Evolutionary conservation across 1,284 basidiomycete species (phyloP), one percentile per base, ranked within the genome.

Genomic region (Pseudozyma hubeiensis): DNA sequence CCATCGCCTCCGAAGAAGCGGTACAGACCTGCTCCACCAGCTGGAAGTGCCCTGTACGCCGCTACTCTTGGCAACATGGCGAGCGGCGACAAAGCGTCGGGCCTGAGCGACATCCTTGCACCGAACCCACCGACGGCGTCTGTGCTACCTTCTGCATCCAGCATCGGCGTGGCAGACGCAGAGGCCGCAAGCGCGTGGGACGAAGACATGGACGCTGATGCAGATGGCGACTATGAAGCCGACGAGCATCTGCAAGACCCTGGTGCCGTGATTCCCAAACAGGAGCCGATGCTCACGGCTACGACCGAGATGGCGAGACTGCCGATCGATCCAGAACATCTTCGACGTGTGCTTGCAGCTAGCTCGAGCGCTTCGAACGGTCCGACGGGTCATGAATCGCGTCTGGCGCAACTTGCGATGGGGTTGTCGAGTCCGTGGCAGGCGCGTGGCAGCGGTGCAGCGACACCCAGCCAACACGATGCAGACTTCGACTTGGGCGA

Each of bases 211-310:
- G 57, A 75, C 46, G 54, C 49, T 5, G 61, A 62, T 39, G 55
- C 54, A 5, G 71, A 77, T 45, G 70, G 63, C 30, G 63, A 75
- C 17, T 58, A 63, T 31, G 69, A 62, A 31, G 50, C 49, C n/a
- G 69, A 60, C 13, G 59, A 53, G 16, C 46, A 46, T 17, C 4
- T 19, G 44, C 33, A 35, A 11, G 58, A 49, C 30, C 17, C 54
- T 41, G 46, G 49, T 29, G 39, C 41, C 14, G n/a, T 41, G 2
- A 17, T 33, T 3, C 24, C 41, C 7, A 34, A 33, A 16, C 45
- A 29, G 13, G 41, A 40, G 10, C n/a, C 31, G 33, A 24, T 40
- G 10, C 37, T 39, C 10, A 46, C 10, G 10, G n/a, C 47, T 5
- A 19, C 43, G 16, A 35, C 37, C 3, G 43, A 41, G n/a, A 11